Evolutionary conservation across 2,329 filamentous ascomycete species (phyloP).

Genomic region (Calonectria honghensis): DNA sequence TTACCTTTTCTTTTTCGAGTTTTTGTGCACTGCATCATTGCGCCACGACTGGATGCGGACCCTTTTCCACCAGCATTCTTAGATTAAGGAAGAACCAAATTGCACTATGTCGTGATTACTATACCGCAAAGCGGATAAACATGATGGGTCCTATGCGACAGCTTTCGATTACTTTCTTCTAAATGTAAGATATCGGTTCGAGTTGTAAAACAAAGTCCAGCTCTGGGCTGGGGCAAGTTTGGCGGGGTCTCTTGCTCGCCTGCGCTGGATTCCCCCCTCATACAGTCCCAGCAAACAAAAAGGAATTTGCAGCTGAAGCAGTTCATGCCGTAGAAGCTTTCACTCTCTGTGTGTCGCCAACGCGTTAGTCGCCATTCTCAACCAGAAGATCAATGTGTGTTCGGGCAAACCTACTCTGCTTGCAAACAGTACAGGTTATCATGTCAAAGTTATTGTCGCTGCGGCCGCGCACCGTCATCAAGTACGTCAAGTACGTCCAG

Average conservation of each 20-base stretch:
- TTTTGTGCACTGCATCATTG: no score
- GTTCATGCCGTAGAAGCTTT: background rate
- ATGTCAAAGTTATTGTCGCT: background rate
- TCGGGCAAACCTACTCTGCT: background rate
- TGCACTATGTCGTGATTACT: no score
- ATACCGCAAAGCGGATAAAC: no score
- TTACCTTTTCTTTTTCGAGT: no score
- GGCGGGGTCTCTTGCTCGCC: background rate
- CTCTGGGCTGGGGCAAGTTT: conserved; percentile 5
- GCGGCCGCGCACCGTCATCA: background rate
- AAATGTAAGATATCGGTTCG: background rate
- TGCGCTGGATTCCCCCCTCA: background rate
- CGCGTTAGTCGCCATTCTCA: background rate
- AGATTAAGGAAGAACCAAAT: no score
- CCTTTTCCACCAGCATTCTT: no score
- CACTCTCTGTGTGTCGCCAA: no score
- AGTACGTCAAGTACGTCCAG: conserved; percentile 4
- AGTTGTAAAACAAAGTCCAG: background rate
- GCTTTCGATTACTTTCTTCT: background rate
- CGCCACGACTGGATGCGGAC: no score
- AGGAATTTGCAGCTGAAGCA: background rate
- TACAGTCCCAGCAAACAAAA: conserved; percentile 9
- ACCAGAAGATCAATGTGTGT: background rate
- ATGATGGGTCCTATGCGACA: background rate
- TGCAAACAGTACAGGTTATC: background rate